Evolutionary conservation across 345 rosid genomes (phyloP).

Genomic region (Arabidopsis arenosa): DNA sequence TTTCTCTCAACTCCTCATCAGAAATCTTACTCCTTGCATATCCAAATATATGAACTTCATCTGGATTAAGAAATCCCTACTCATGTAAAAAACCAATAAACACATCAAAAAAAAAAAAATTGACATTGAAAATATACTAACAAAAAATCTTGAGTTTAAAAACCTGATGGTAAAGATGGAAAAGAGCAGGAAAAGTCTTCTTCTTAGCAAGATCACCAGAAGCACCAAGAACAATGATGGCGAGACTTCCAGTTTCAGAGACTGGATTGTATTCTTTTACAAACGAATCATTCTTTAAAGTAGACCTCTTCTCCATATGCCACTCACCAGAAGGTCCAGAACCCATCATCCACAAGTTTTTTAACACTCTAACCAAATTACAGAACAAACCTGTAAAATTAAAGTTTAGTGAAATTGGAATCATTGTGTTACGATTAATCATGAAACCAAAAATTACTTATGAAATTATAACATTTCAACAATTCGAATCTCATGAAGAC

Average conservation of each 20-base stretch:
- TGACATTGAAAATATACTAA: neutral
- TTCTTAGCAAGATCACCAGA: constrained; percentile 99
- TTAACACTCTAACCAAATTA: constrained; percentile 1
- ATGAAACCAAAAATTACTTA: neutral
- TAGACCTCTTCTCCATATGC: constrained; percentile 61
- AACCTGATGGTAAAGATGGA: constrained; percentile 87
- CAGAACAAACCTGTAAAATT: constrained; percentile 25
- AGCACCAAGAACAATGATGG: constrained; percentile 88
- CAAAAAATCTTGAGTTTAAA: neutral
- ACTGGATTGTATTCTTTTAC: constrained; percentile 47
- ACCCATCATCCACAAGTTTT: constrained; percentile 44
- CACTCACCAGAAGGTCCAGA: constrained; percentile 48
- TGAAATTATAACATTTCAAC: neutral
- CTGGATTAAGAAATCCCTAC: constrained; percentile 73
- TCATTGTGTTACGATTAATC: neutral
- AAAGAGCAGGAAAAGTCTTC: constrained; percentile 96
- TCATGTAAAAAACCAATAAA: constrained; percentile 12
- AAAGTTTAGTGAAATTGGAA: neutral
- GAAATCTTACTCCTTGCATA: constrained; percentile 93
- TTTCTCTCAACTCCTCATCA: constrained; percentile 70
- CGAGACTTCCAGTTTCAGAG: constrained; percentile 78
- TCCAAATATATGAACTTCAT: constrained; percentile 89
- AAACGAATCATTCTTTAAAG: constrained; percentile 53
- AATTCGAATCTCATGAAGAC: neutral
- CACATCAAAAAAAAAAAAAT: neutral